Evolutionary conservation across 257 asterid genomes (phyloP), one percentile per base, ranked within the genome.

Genomic region (Solanum sparsipilum): DNA sequence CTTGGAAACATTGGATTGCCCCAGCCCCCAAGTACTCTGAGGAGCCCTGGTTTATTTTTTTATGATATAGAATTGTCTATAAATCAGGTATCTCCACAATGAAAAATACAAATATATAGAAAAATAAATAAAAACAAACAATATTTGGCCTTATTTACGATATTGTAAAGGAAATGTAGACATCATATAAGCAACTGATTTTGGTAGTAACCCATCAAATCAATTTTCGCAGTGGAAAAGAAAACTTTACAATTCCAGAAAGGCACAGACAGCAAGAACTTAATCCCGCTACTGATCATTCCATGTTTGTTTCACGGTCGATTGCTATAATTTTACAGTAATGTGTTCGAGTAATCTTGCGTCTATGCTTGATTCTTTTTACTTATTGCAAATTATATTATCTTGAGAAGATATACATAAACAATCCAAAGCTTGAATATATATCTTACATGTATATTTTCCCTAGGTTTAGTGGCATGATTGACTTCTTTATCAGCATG

Each of bases 241-340:
- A 20, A 20, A 56, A 58, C 25, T 58, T 58, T 7, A 56, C 25
- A 20, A 56, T 56, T 58, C 25, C 67, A 58, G 1, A 58, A 58
- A 3, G 67, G 67, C 5, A 56, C 11, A 20, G 25, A 20, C 0
- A 1, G 67, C 1, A 58, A 58, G 25, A 58, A 58, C 67, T 58
- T 58, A 58, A 58, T 0, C 67, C 67, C 25, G 12, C 67, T 58
- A 58, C 65, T 56, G 65, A 20, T 18, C 65, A 56, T 56, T 56
- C 65, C 5, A 0, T 58, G 67, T 20, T 58, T 0, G 1, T 58
- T 58, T 58, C 67, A 58, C 0, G 25, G 25, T 58, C 0, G 67
- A 20, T 58, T 58, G 67, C 67, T 0, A 58, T 58, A 58, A 58
- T 0, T 6, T 44, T 56, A 20, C 25, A 0, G 67, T 58, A 20